phyloP scores from a whole-genome alignment of 495 filamentous ascomycete species.

The Penicillium psychrofluorescens region DNA sequence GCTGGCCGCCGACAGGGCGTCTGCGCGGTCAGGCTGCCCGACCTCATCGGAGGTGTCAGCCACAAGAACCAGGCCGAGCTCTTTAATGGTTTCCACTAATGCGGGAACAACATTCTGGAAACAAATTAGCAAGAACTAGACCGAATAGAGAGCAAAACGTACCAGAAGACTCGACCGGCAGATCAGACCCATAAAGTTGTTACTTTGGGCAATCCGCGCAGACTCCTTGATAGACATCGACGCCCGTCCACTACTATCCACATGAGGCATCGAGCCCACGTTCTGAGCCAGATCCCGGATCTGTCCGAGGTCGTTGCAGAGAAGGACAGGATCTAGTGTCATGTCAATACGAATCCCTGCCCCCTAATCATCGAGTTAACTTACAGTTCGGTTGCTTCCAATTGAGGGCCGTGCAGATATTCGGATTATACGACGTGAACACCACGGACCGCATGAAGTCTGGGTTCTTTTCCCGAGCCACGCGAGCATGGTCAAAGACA shows the following conservation, averaged over 20 bases:
- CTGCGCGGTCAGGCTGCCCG: constrained; percentile 28
- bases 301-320: constrained; percentile 83
- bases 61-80: constrained; percentile 84
- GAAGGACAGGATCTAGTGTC: constrained; percentile 72
- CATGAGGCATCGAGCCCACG: constrained; percentile 27
- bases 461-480: constrained; percentile 58
- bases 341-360: too few relatives aligned
- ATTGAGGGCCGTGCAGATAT: constrained; percentile 86
- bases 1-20: constrained; percentile 41
- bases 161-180: constrained; percentile 82
- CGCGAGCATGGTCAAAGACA: constrained; percentile 86
- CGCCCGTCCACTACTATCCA: constrained; percentile 58
- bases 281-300: constrained; percentile 41
- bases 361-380: constrained; percentile 9
- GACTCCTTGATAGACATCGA: constrained; percentile 88
- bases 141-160: constrained; percentile 22
- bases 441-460: constrained; percentile 76
- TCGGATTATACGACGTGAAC: constrained; percentile 84
- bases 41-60: constrained; percentile 66
- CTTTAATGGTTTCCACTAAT: constrained; percentile 86
- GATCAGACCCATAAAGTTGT: constrained; percentile 97
- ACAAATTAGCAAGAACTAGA: constrained; percentile 12
- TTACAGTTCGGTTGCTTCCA: constrained; percentile 98
- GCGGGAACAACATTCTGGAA: constrained; percentile 83
- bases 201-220: constrained; percentile 84